Conservation (phyloP, 495 filamentous ascomycete species). For the Tuber borchii region DNA sequence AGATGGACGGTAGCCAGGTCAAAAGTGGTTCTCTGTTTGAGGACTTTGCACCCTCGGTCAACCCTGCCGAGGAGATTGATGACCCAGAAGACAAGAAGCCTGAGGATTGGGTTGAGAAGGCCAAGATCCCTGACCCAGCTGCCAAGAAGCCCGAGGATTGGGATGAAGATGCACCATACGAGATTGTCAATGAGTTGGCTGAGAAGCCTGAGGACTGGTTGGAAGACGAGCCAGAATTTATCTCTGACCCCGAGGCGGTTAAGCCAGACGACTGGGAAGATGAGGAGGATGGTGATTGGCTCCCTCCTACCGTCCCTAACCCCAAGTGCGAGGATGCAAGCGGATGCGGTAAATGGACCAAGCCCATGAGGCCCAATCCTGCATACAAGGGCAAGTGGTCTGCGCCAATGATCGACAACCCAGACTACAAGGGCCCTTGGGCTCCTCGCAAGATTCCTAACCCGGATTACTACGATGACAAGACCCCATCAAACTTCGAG, state of each 20-base stretch:
- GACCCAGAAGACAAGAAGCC: constrained; percentile 95
- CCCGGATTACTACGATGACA: constrained; percentile 96
- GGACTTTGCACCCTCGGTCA: constrained; percentile 87
- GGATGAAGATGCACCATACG: constrained; percentile 96
- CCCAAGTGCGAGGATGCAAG: constrained; percentile 90
- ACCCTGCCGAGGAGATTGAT: constrained; percentile 93
- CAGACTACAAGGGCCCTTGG: constrained; percentile 96
- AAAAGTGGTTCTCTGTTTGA: constrained; percentile 90
- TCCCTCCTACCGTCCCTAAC: constrained; percentile 87
- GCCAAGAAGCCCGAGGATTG: constrained; percentile 96
- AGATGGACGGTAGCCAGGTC: constrained; percentile 75
- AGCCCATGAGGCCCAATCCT: constrained; percentile 91
- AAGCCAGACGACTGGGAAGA: constrained; percentile 99
- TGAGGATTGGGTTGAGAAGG: constrained; percentile 88
- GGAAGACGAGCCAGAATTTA: constrained; percentile 74
- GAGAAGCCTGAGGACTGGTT: constrained; percentile 93
- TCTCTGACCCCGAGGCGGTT: constrained; percentile 92
- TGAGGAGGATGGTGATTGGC: constrained; percentile 98
- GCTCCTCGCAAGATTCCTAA: constrained; percentile 92
- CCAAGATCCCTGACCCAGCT: constrained; percentile 81
- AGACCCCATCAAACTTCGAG: constrained; percentile 92
- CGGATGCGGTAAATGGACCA: constrained; percentile 89
- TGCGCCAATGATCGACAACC: constrained; percentile 92
- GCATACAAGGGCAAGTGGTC: constrained; percentile 99
- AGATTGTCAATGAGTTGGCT: constrained; percentile 90